Evolutionary conservation across 2,329 filamentous ascomycete species (phyloP).

Genomic region (Lachnum nothofagi): DNA sequence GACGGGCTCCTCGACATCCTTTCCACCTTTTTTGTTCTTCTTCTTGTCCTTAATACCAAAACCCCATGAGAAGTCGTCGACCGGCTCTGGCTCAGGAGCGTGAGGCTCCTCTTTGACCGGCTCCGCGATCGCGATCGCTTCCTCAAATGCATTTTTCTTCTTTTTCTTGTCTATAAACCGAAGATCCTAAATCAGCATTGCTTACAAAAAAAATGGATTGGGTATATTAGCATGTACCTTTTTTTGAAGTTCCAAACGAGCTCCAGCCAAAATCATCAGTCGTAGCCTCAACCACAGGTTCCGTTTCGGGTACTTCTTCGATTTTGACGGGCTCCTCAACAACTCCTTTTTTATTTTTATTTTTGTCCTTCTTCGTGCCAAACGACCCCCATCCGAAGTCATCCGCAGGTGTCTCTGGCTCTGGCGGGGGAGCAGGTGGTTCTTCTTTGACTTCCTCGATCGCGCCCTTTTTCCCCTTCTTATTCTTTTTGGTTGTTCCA

Average conservation of each 20-base stretch:
- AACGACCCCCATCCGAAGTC: conserved; percentile 28
- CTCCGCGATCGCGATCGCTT: conserved; percentile 25
- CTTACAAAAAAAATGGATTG: too few relatives aligned
- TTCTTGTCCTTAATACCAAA: too few relatives aligned
- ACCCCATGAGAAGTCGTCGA: too few relatives aligned
- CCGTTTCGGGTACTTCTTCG: conserved; percentile 31
- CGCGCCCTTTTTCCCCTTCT: conserved; percentile 39
- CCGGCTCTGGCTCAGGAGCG: conserved; percentile 36
- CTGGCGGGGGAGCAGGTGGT: too few relatives aligned
- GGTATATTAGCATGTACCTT: too few relatives aligned
- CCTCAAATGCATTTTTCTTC: conserved; percentile 35
- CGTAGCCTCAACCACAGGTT: conserved; percentile 29
- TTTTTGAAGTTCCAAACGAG: conserved; percentile 46
- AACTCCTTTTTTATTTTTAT: conserved; percentile 40
- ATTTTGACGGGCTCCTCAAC: conserved; percentile 19
- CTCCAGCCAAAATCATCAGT: conserved; percentile 43
- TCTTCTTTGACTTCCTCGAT: conserved; percentile 1
- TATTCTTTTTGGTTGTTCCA: conserved; percentile 25
- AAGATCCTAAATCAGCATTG: too few relatives aligned
- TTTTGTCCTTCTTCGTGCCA: conserved; percentile 35
- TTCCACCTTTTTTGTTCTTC: too few relatives aligned
- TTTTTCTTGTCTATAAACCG: conserved; percentile 41
- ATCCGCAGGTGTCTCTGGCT: conserved; percentile 10
- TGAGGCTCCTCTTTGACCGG: conserved; percentile 20
- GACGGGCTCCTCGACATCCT: conserved; percentile 25